Evolutionary conservation across 345 rosid genomes (phyloP).

Genomic region (Sapria himalayana): DNA sequence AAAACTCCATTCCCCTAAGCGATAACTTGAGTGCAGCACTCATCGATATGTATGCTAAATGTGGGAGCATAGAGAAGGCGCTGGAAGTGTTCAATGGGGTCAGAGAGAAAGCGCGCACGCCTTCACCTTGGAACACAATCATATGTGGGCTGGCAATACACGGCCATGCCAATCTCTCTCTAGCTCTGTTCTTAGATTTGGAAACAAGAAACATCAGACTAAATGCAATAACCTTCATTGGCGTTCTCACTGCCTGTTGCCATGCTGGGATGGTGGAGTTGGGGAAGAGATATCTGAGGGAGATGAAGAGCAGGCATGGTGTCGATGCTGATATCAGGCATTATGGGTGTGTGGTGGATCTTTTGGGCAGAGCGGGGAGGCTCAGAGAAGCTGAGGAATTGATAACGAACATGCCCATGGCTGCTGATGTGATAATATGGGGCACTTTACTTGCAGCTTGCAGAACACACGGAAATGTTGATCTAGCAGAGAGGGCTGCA

Average conservation of each 20-base stretch:
- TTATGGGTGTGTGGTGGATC: constrained; percentile 53
- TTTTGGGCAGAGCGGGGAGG: constrained; percentile 50
- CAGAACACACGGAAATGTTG: constrained; percentile 36
- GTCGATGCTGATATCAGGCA: constrained; percentile 51
- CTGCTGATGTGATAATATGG: constrained; percentile 65
- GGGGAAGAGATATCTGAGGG: constrained; percentile 32
- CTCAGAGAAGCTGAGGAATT: constrained; percentile 40
- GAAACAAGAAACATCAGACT: constrained; percentile 22
- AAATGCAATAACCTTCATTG: constrained; percentile 51
- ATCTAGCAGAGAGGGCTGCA: constrained; percentile 47
- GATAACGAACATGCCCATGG: constrained; percentile 48
- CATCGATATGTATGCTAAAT: constrained; percentile 84
- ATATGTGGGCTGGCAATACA: constrained; percentile 61
- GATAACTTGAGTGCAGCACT: constrained; percentile 61
- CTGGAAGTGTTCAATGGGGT: constrained; percentile 31
- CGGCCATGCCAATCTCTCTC: constrained; percentile 39
- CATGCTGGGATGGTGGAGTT: constrained; percentile 42
- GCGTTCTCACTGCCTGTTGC: constrained; percentile 62
- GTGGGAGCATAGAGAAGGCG: constrained; percentile 53
- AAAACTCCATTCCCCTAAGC: constrained; percentile 23
- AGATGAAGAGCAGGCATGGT: constrained; percentile 26
- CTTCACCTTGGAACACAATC: constrained; percentile 79
- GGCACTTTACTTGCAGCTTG: constrained; percentile 54
- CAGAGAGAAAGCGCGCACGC: constrained; percentile 15
- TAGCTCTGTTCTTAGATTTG: constrained; percentile 30